These are phyloP conservation scores for Corylus heterophylla DNA, from an alignment of 306 rosid species.

Conservation along the genomic window DNA sequence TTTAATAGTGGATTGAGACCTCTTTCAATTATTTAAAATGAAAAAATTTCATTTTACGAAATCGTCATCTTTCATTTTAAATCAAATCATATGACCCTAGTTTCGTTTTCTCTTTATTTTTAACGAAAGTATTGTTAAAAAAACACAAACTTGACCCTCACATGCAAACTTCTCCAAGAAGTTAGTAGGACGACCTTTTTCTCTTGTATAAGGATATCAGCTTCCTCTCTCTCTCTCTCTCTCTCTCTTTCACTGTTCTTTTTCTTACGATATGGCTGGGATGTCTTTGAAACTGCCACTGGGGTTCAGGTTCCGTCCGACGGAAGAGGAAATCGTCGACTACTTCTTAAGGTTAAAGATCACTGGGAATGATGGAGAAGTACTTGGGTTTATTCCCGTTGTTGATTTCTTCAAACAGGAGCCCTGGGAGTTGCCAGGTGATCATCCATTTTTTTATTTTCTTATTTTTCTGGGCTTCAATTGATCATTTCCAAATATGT, in stretches of 20 bases:
- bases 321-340: slow-evolving; percentile 80
- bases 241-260: too few species aligned
- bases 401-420: slow-evolving; percentile 87
- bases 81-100: background rate
- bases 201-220: background rate
- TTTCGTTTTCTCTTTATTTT: too few species aligned
- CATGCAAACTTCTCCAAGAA: too few species aligned
- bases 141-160: background rate
- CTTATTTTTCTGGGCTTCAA: background rate
- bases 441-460: slow-evolving; percentile 14
- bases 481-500: background rate
- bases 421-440: slow-evolving; percentile 95
- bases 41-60: too few species aligned
- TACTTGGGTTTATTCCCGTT: slow-evolving; percentile 66
- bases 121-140: too few species aligned
- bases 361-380: slow-evolving; percentile 55
- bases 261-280: slow-evolving; percentile 27
- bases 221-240: too few species aligned
- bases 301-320: slow-evolving; percentile 85
- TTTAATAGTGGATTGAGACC: too few species aligned
- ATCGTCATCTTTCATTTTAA: too few species aligned
- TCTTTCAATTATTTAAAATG: too few species aligned
- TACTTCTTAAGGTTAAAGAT: slow-evolving; percentile 61
- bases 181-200: too few species aligned
- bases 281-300: slow-evolving; percentile 54